A percentile compares a stretch with the other conserved stretches of the same genome.
These are phyloP conservation scores for Triangularia verruculosa DNA, from an alignment of 2,329 filamentous ascomycete species.

Conservation along the genomic window DNA sequence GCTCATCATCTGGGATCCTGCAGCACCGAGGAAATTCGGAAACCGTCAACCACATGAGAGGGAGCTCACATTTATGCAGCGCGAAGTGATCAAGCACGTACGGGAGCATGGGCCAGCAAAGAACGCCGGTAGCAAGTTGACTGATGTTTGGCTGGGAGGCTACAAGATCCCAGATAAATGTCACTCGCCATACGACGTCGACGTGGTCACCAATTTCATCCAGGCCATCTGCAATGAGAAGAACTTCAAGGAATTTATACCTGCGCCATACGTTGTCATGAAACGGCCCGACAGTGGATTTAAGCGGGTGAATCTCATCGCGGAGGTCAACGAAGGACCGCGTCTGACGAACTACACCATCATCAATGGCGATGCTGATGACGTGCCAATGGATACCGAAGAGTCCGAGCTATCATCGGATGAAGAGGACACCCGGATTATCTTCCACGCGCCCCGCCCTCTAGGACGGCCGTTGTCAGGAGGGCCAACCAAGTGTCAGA, in stretches of 20 bases:
- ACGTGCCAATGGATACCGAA: constrained; percentile 24
- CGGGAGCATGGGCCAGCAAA: constrained; percentile 31
- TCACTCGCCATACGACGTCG: constrained; percentile 36
- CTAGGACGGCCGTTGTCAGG: not conserved
- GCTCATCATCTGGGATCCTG: constrained; percentile 54
- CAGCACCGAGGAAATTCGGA: constrained; percentile 29
- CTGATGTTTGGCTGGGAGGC: constrained; percentile 46
- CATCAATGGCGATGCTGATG: constrained; percentile 17
- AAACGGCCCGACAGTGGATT: constrained; percentile 34
- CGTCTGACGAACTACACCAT: too few relatives aligned
- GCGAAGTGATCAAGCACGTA: constrained; percentile 40
- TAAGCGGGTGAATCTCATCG: constrained; percentile 31
- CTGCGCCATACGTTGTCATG: constrained; percentile 33
- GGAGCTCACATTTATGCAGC: constrained; percentile 47
- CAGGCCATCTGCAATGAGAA: constrained; percentile 32
- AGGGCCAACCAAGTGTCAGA: constrained; percentile 38
- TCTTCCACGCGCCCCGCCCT: constrained; percentile 48
- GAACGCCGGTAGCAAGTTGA: constrained; percentile 36
- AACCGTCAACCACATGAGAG: constrained; percentile 26
- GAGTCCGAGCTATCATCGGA: constrained; percentile 28
- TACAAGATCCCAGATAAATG: constrained; percentile 26
- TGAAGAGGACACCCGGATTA: constrained; percentile 32
- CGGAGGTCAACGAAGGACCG: not conserved
- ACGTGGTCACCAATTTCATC: constrained; percentile 42
- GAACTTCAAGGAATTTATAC: constrained; percentile 35